Evolutionary conservation across 2,329 filamentous ascomycete genomes (phyloP), one percentile per base, ranked within the genome.

Genomic region (Sporothrix variecibatus): DNA sequence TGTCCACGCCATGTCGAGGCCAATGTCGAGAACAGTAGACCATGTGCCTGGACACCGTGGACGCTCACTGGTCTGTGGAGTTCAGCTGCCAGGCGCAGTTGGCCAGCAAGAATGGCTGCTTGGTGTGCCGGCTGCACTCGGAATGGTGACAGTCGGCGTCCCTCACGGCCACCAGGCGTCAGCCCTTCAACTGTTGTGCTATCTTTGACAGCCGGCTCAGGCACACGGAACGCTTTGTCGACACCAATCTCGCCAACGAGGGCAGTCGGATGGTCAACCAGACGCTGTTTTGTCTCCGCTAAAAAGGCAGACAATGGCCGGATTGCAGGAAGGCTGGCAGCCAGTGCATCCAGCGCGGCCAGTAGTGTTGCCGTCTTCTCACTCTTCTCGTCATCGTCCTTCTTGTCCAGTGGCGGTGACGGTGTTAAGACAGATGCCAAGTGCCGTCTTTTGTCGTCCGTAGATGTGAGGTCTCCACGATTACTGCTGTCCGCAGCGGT

Each of bases 241-340:
- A 96, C 81, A 0, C 93, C 93, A 38, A 95, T 87, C 82, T 96
- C 93, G 23, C 93, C 93, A 1, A 96, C 85, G 0, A 95, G 85
- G 1, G 93, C 92, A 5, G 86, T 79, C 34, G 2, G 91, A 71
- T 91, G 86, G 2, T 84, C 82, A 20, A 85, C 79, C 1, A 95
- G 85, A 31, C 88, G 86, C 3, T 77, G 76, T 11, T 86, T 86
- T 0, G 90, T 92, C 76, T 90, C 84, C 0, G 81, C 77, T 3
- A 78, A 20, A 80, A 78, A 23, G 2, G 74, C 76, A 2, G 90
- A 88, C 8, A 84, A 80, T 0, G 91, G 88, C 0, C 81, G 82
- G 0, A 93, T 92, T 15, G 87, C 83, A 0, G 91, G 91, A 0
- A 94, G 85, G 6, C 78, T 82, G 64, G 80, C 78, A 73, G 85